Conservation (phyloP, 768 basidiomycete species). For the Xerocomus spinulosus region DNA sequence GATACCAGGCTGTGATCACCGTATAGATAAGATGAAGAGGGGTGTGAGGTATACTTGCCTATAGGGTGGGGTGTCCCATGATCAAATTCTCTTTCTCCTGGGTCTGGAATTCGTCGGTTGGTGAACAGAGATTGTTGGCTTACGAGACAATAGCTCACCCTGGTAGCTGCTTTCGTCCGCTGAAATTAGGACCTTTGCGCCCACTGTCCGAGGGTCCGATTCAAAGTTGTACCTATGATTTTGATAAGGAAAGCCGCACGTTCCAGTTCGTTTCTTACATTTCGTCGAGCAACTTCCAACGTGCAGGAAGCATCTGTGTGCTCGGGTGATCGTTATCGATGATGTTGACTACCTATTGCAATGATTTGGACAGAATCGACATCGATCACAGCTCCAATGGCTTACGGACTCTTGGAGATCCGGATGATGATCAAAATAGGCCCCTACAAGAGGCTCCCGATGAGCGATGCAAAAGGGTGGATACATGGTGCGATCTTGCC, state of each 20-base stretch:
- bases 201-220: slow-evolving; percentile 61
- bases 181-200: slow-evolving; percentile 57
- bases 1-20: slow-evolving; percentile 68
- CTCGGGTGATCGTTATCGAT: slow-evolving; percentile 58
- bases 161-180: slow-evolving; percentile 63
- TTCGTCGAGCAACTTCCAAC: slow-evolving; percentile 55
- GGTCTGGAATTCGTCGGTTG: slow-evolving; percentile 16
- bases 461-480: slow-evolving; percentile 1
- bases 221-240: slow-evolving; percentile 61
- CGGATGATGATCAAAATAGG: slow-evolving; percentile 71
- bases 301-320: slow-evolving; percentile 46
- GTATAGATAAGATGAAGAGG: slow-evolving; percentile 1
- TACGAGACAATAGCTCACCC: slow-evolving; percentile 38
- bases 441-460: slow-evolving; percentile 34
- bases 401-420: slow-evolving; percentile 59
- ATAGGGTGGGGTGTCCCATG: slow-evolving; percentile 77
- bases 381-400: background rate
- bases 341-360: slow-evolving; percentile 51
- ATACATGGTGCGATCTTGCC: slow-evolving; percentile 33
- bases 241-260: slow-evolving; percentile 8
- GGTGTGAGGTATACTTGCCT: slow-evolving; percentile 37
- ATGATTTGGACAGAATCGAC: background rate
- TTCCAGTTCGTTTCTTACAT: slow-evolving; percentile 39
- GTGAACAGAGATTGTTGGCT: background rate
- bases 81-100: slow-evolving; percentile 41